Evolutionary conservation across 768 basidiomycete species (phyloP), one percentile per base, ranked within the genome.

Genomic region (Dioszegia crocea): DNA sequence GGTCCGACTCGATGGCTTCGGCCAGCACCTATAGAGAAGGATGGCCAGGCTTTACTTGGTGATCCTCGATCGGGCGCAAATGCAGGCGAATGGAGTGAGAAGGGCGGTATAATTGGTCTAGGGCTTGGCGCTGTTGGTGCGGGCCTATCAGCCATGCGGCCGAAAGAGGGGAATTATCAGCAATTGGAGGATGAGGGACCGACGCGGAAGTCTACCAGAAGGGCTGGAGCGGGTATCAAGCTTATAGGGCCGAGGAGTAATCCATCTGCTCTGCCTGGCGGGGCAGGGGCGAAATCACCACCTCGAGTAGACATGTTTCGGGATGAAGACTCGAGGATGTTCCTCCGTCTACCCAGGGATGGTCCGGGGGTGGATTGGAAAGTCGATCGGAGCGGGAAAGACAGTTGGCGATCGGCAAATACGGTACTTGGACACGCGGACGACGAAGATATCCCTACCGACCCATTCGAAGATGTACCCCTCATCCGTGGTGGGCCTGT

Each of bases 161-260:
- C 64, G 41, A 61, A 59, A 6, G 48, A 61, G 2, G 46, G 36
- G 0, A 56, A 61, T n/a, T 57, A 61, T 30, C 52, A 39, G 9
- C 55, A 60, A 3, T 16, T 33, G 17, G 56, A 36, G 1, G 55
- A 48, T 26, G 33, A 47, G 24, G 50, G 38, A 46, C 64, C 62
- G 14, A 26, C 53, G 11, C 55, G 65, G 8, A 59, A 60, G 30
- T 56, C 69, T 3, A 61, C 63, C 17, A 40, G 75, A 62, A 29
- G 64, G 30, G 58, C 65, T 57, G 58, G 70, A 59, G 41, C 66
- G 60, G 64, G 64, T 67, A 55, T 76, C 78, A 70, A 70, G 10
- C 63, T 71, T 12, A 75, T 83, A 72, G 60, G 73, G 80, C 30
- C 78, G 77, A 23, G 74, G 43, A 43, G 41, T 29, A 77, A n/a